A percentile compares a stretch with the other conserved stretches of the same genome.
Evolutionary conservation across 164 flowering plant species (phyloP).

Genomic region (Vitis rotundifolia): DNA sequence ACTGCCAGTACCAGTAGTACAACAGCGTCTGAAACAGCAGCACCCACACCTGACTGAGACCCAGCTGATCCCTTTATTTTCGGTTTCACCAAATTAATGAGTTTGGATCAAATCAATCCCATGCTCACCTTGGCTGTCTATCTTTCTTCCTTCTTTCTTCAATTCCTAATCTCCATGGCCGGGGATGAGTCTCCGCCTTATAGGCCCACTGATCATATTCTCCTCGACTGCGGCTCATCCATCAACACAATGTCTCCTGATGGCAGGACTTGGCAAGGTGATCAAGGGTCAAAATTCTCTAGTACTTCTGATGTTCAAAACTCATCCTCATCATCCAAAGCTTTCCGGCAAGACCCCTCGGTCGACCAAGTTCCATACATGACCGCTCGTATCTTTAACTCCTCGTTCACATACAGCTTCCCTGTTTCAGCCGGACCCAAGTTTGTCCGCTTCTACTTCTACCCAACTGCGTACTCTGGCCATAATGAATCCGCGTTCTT

Average conservation of each 20-base stretch:
- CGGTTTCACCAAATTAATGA: too few species aligned
- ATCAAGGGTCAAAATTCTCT: constrained; percentile 7
- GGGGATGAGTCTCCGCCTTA: background rate
- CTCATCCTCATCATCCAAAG: too few species aligned
- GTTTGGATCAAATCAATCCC: too few species aligned
- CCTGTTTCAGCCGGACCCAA: constrained; percentile 25
- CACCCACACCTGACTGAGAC: too few species aligned
- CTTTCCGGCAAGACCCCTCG: constrained; percentile 8
- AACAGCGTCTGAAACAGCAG: too few species aligned
- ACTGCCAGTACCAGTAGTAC: too few species aligned
- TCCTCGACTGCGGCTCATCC: constrained; percentile 4
- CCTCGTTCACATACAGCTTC: constrained; percentile 37
- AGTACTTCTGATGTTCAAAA: background rate
- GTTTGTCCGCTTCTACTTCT: constrained; percentile 36
- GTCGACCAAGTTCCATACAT: constrained; percentile 16
- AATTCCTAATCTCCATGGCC: background rate
- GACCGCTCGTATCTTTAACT: constrained; percentile 16
- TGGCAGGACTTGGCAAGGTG: background rate
- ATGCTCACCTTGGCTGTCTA: too few species aligned
- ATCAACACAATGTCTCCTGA: background rate
- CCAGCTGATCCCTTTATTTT: too few species aligned
- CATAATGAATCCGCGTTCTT: background rate
- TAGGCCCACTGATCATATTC: background rate
- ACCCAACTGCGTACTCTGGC: constrained; percentile 16
- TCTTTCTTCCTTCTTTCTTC: too few species aligned